These are phyloP conservation scores for Juglanconis juglandina DNA, from an alignment of 2,329 filamentous ascomycete genomes.

Conservation along the genomic window DNA sequence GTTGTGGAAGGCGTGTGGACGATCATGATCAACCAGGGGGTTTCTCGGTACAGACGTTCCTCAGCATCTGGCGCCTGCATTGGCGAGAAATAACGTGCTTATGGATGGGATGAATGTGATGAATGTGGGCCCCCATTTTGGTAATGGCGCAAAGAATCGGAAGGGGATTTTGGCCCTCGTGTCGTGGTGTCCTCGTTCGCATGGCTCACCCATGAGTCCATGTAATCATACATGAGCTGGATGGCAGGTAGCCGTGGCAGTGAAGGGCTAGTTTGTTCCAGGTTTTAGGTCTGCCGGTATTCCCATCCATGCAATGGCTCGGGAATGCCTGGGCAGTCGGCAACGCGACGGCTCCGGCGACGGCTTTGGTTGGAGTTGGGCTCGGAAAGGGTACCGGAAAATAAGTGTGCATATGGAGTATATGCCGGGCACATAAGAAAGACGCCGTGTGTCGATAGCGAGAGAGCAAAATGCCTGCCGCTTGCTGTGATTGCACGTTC, in stretches of 20 bases:
- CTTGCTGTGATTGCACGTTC: too few relatives aligned
- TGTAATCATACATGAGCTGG: too few relatives aligned
- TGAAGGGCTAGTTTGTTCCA: too few relatives aligned
- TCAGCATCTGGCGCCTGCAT: conserved; percentile 8
- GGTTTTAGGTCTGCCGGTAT: too few relatives aligned
- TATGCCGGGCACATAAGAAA: not conserved
- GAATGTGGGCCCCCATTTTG: not conserved
- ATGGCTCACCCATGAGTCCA: too few relatives aligned
- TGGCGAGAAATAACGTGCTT: conserved; percentile 7
- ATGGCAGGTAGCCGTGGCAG: too few relatives aligned
- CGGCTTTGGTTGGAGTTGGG: not conserved
- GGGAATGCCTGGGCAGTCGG: too few relatives aligned
- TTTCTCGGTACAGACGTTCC: not conserved
- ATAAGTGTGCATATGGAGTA: not conserved
- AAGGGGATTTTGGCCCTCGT: not conserved
- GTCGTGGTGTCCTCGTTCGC: too few relatives aligned
- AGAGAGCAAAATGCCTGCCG: not conserved
- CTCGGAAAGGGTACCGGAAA: not conserved
- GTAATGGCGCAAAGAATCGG: not conserved
- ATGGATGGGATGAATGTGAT: not conserved
- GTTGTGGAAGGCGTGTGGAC: not conserved
- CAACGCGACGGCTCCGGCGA: too few relatives aligned
- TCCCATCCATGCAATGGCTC: too few relatives aligned
- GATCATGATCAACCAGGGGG: not conserved
- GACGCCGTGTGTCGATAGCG: not conserved